Evolutionary conservation across 371 early-diverging fungal species (phyloP).

Genomic region (Mucor irregularis): DNA sequence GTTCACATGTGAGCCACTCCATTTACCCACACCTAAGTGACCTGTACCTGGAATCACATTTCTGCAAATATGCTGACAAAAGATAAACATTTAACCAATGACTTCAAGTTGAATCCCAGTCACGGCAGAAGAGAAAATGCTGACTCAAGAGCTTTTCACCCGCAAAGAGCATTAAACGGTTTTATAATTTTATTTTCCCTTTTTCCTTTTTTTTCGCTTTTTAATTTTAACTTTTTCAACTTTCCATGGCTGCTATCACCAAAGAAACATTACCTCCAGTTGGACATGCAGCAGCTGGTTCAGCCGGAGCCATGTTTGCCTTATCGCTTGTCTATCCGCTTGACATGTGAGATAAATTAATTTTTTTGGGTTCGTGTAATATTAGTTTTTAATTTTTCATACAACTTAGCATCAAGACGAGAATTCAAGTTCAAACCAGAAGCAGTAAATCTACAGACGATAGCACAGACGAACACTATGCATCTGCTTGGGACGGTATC

Average conservation of each 20-base stretch:
- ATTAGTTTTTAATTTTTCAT: background rate
- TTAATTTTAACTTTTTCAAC: background rate
- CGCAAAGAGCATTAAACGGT: background rate
- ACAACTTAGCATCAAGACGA: slow-evolving; percentile 82
- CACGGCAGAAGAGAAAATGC: background rate
- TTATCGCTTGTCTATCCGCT: slow-evolving; percentile 90
- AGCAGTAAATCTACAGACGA: slow-evolving; percentile 24
- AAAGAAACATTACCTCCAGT: slow-evolving; percentile 76
- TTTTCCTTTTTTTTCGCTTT: background rate
- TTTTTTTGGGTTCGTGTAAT: background rate
- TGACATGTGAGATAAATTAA: slow-evolving; percentile 76
- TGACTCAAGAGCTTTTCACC: background rate
- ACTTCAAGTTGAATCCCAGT: background rate
- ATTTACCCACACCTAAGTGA: background rate
- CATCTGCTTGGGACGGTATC: slow-evolving; percentile 78
- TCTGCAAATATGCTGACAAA: background rate
- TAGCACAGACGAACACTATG: slow-evolving; percentile 52
- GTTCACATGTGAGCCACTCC: no score
- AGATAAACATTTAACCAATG: slow-evolving; percentile 1
- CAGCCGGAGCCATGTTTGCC: slow-evolving; percentile 91
- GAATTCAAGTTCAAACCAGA: slow-evolving; percentile 88
- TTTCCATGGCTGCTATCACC: slow-evolving; percentile 42
- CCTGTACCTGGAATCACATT: background rate
- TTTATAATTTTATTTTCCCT: background rate
- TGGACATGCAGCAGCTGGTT: slow-evolving; percentile 92